These are phyloP conservation scores for Diaporthe vexans DNA, from an alignment of 2,329 filamentous ascomycete species.

Conservation along the genomic window DNA sequence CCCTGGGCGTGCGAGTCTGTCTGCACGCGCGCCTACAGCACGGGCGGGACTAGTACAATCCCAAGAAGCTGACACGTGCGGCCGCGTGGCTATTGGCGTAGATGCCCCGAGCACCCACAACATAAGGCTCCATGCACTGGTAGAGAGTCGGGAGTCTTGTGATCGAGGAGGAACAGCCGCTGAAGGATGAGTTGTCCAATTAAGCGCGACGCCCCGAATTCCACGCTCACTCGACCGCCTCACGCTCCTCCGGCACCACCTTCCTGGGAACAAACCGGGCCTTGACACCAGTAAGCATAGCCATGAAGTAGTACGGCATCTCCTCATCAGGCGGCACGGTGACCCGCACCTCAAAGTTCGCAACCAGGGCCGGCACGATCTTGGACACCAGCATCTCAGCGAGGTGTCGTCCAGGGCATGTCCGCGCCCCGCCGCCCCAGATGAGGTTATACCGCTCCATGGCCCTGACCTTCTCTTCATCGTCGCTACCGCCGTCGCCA, in stretches of 20 bases:
- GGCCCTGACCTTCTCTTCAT: constrained; percentile 48
- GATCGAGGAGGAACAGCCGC: too few relatives aligned
- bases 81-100: too few relatives aligned
- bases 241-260: background rate
- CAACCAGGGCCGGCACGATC: constrained; percentile 56
- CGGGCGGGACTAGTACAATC: too few relatives aligned
- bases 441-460: constrained; percentile 65
- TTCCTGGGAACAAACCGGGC: constrained; percentile 54
- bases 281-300: constrained; percentile 64
- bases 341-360: constrained; percentile 60
- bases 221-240: background rate
- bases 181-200: background rate
- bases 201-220: too few relatives aligned
- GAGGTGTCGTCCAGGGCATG: constrained; percentile 65
- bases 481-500: constrained; percentile 24
- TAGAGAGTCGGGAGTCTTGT: background rate
- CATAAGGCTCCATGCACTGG: background rate
- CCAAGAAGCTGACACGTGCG: too few relatives aligned
- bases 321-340: constrained; percentile 55
- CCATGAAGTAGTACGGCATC: constrained; percentile 64
- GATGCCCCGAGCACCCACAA: background rate
- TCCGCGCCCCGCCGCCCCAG: constrained; percentile 66
- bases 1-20: too few relatives aligned
- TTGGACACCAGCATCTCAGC: constrained; percentile 65
- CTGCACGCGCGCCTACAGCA: too few relatives aligned